phyloP scores from a whole-genome alignment of 257 asterid species.

The Lithospermum erythrorhizon region DNA sequence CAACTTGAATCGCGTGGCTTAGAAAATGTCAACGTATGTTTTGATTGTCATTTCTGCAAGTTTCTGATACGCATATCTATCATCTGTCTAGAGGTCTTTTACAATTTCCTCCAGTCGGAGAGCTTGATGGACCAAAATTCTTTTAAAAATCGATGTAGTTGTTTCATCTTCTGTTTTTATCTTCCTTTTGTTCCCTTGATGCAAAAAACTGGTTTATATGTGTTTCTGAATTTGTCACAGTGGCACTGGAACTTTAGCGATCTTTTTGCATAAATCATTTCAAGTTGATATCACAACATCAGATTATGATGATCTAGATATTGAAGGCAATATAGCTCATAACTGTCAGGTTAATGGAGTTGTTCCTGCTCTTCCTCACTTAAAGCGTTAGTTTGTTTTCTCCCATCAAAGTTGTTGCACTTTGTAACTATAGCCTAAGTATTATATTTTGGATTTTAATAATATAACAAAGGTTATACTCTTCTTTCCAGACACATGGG shows the following conservation, averaged over 20 bases:
- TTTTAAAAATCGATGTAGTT: neutral
- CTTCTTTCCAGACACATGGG: constrained; percentile 79
- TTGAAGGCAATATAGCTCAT: constrained; percentile 72
- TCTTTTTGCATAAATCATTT: constrained; percentile 56
- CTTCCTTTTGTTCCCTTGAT: neutral
- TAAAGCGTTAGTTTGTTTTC: constrained; percentile 46
- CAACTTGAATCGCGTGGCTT: neutral
- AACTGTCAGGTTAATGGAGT: constrained; percentile 68
- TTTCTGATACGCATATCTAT: neutral
- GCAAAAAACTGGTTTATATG: constrained; percentile 5
- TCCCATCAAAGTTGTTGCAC: neutral
- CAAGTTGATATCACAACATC: constrained; percentile 78
- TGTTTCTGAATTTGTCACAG: constrained; percentile 36
- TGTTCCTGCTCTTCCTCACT: constrained; percentile 63
- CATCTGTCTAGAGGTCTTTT: neutral
- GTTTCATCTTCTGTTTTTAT: neutral
- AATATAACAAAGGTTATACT: neutral
- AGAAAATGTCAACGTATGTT: neutral
- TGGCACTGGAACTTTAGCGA: constrained; percentile 96
- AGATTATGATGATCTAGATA: constrained; percentile 83
- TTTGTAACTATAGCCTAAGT: neutral
- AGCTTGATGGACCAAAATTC: neutral
- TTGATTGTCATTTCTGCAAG: neutral
- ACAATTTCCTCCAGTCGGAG: too few relatives aligned
- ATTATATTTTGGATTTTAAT: neutral